Evolutionary conservation across 495 filamentous ascomycete species (phyloP), one percentile per base, ranked within the genome.

Genomic region (Penicillium flavigenum): DNA sequence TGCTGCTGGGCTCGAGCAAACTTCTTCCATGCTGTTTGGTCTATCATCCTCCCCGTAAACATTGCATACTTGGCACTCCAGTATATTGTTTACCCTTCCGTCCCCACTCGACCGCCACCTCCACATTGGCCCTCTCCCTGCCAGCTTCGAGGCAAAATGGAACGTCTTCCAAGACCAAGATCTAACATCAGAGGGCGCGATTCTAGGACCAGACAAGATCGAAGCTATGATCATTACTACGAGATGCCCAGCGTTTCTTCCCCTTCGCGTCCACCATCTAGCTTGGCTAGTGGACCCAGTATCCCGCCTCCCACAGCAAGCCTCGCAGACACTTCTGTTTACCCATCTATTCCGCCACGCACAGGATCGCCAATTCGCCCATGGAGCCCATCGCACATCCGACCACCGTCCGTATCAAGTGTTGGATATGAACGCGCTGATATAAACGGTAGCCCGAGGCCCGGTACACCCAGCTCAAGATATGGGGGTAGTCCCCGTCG

Each of bases 391-490:
- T 85, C 86, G 4, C 82, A 86, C 51, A 79, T 79, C 5, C 75
- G 83, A 9, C 70, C 74, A 2, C 73, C 74, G 1, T 79, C 76
- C 0, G 69, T 76, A 0, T 81, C 86, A 1, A 82, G 77, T 59
- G 74, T 85, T 22, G 71, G 84, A 19, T 98, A 94, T 67, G 94
- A 97, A 66, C 89, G 91, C 0, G 81, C 85, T 17, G 91, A 96
- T 63, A 68, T 97, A 51, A 94, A 97, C 66, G 94, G 94, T 8
- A 90, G 83, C 39, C 92, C 94, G 9, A 76, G 94, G 58, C 94
- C 94, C 12, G 94, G 94, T 2, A 96, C 93, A 2, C 90, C 94
- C 9, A 88, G 91, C 4, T 90, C 89, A 38, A 81, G 83, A 63
- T 97, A 96, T 65, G 88, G 91, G 36, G 88, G 91, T 10, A 92